Percentiles rank a stretch among this genome's conserved stretches.
Conservation (phyloP, 202 grass and related monocot genomes). For the Elaeis oleifera region DNA sequence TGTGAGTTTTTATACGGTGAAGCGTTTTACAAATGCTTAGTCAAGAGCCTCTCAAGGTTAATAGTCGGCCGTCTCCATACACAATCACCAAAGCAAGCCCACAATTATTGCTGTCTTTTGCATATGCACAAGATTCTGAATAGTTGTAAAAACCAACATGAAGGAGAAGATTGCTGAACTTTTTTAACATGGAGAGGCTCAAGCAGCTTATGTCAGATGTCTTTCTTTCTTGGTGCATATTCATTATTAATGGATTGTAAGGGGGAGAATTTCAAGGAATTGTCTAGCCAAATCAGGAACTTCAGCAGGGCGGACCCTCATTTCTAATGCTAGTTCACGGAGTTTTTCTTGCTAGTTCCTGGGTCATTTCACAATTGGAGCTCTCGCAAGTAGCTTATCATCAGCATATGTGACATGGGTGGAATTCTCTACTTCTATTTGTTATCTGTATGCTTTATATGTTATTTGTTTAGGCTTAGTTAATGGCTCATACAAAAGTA, state of each 20-base stretch:
- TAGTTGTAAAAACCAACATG: slow-evolving; percentile 38
- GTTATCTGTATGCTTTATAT: slow-evolving; percentile 27
- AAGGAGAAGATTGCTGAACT: slow-evolving; percentile 30
- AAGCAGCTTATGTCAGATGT: slow-evolving; percentile 22
- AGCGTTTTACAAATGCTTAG: slow-evolving; percentile 25
- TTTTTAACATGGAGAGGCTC: slow-evolving; percentile 31
- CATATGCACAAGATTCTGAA: slow-evolving; percentile 55
- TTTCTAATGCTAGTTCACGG: slow-evolving; percentile 19
- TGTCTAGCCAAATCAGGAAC: slow-evolving; percentile 16
- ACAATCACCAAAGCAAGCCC: slow-evolving; percentile 94
- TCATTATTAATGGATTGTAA: slow-evolving; percentile 12
- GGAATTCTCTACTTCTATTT: slow-evolving; percentile 40
- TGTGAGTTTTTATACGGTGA: slow-evolving; percentile 14
- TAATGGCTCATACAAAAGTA: not conserved
- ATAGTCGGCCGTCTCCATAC: slow-evolving; percentile 51
- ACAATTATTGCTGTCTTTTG: slow-evolving; percentile 51
- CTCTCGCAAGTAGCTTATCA: slow-evolving; percentile 23
- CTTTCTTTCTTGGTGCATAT: slow-evolving; percentile 29
- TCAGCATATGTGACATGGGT: slow-evolving; percentile 33
- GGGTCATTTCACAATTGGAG: slow-evolving; percentile 40
- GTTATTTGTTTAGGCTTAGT: slow-evolving; percentile 28
- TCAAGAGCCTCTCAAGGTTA: slow-evolving; percentile 80
- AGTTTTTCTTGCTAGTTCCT: slow-evolving; percentile 25
- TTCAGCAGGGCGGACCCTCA: not conserved
- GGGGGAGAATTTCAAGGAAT: not conserved